phyloP scores from a whole-genome alignment of 768 basidiomycete genomes.

The Fomitopsis serialis region DNA sequence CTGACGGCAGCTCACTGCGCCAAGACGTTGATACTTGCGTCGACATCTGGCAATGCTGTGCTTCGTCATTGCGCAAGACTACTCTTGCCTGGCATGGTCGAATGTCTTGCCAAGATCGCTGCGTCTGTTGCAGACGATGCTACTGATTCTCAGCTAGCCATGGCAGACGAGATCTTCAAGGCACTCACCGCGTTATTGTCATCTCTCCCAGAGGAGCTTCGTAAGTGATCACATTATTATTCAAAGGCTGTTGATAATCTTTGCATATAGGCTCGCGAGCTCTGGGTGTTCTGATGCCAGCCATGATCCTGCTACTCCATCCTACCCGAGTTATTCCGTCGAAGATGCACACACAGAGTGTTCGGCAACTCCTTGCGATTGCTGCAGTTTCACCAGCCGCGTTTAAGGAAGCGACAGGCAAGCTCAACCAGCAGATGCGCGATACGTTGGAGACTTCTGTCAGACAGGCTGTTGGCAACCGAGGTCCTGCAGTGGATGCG shows the following conservation, averaged over 20 bases:
- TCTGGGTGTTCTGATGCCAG: constrained; percentile 71
- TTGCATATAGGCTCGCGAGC: constrained; percentile 56
- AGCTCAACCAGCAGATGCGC: constrained; percentile 50
- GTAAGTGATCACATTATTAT: constrained; percentile 37
- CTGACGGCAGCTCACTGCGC: constrained; percentile 89
- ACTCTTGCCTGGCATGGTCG: constrained; percentile 78
- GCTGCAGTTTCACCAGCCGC: constrained; percentile 65
- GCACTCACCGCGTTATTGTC: constrained; percentile 64
- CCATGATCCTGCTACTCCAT: constrained; percentile 64
- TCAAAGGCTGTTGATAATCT: neutral
- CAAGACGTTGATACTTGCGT: constrained; percentile 75
- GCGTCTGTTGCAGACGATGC: constrained; percentile 53
- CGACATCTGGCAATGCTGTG: constrained; percentile 55
- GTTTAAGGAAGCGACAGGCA: constrained; percentile 81
- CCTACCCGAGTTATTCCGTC: constrained; percentile 38
- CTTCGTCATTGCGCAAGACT: constrained; percentile 69
- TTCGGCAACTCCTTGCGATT: constrained; percentile 64
- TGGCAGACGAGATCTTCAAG: constrained; percentile 77
- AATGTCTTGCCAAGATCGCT: constrained; percentile 67
- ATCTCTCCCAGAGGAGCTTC: constrained; percentile 50
- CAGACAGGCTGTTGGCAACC: constrained; percentile 58
- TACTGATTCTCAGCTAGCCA: constrained; percentile 51
- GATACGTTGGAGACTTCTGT: constrained; percentile 73
- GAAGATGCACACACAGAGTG: constrained; percentile 49
- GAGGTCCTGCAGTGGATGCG: constrained; percentile 29